Base-by-base conservation (phyloP, 1,139 yeast genomes). In the Barnettozyma hawaiiensis region DNA sequence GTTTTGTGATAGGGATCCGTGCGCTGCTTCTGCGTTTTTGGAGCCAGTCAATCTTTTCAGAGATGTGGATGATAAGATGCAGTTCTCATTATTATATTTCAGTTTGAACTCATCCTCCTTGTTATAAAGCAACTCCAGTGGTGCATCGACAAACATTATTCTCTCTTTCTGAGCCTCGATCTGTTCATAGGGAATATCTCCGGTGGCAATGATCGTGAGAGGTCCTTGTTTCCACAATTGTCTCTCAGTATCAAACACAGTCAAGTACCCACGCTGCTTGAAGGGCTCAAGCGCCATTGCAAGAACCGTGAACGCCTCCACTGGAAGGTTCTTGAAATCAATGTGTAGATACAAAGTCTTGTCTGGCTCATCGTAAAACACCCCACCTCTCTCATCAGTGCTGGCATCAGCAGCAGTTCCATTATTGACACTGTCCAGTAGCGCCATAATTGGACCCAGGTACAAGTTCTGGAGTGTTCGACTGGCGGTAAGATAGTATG, bases 401-500 rank as follows among this genome's bases (percentile, higher is more conserved):
- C 21, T 35, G 7, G 39, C 39, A 6, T 26, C n/a, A 5, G 36
- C 29, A 10, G 36, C 26, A 12, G 19, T 15, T 10, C 38, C 34
- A 3, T 46, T 37, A 31, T 48, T 58, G 47, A 47, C 44, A 72
- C 76, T 66, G 31, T 70, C 67, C 36, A 84, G 60, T 47, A 81
- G 63, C 7, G 65, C 58, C 46, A 57, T 65, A 12, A 84, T 51
- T 4, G 81, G 82, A 41, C 72, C 68, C 46, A 82, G 63, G 53
- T 84, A 84, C 47, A 82, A 57, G 22, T 62, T 54, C 34, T 67
- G 64, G 35, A 84, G 59, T 0, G 82, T 79, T 38, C 67, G 64
- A 21, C 64, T 53, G 7, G 67, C 57, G 40, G 66, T 62, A 44
- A 83, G 62, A 42, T 70, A 72, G 5, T 65, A 66, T 46, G 66